Evolutionary conservation across 2,329 filamentous ascomycete species (phyloP).

Genomic region (Pseudogymnoascus sp.): DNA sequence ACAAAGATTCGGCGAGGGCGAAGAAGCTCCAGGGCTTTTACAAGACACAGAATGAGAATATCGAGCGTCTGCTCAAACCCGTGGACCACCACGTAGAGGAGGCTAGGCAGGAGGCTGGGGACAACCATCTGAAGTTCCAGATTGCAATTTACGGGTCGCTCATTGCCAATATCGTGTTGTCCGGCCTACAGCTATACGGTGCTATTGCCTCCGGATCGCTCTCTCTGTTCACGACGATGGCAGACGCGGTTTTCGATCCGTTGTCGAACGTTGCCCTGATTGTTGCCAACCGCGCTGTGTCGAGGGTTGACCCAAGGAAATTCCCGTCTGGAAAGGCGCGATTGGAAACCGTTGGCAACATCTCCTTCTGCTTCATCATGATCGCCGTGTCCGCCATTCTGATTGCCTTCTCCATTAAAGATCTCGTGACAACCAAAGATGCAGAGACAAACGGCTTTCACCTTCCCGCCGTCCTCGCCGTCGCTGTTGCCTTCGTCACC

Average conservation of each 20-base stretch:
- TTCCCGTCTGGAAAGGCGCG: slow-evolving; percentile 91
- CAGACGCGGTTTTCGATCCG: slow-evolving; percentile 89
- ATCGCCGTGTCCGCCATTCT: slow-evolving; percentile 83
- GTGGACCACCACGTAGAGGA: slow-evolving; percentile 84
- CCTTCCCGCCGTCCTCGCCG: slow-evolving; percentile 75
- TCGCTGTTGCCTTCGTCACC: slow-evolving; percentile 72
- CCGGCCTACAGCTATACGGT: slow-evolving; percentile 78
- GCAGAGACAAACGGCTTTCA: slow-evolving; percentile 57
- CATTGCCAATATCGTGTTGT: slow-evolving; percentile 69
- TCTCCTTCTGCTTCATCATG: slow-evolving; percentile 95
- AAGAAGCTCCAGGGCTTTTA: slow-evolving; percentile 68
- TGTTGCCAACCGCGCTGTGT: slow-evolving; percentile 77
- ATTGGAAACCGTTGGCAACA: slow-evolving; percentile 92
- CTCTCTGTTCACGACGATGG: slow-evolving; percentile 95
- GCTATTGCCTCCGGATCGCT: slow-evolving; percentile 82
- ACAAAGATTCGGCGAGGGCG: slow-evolving; percentile 31
- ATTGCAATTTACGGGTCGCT: slow-evolving; percentile 62
- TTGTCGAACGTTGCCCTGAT: slow-evolving; percentile 83
- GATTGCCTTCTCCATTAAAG: slow-evolving; percentile 74
- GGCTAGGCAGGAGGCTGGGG: slow-evolving; percentile 64
- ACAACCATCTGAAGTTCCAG: slow-evolving; percentile 69
- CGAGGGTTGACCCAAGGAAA: slow-evolving; percentile 71
- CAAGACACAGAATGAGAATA: slow-evolving; percentile 83
- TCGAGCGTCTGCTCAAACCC: slow-evolving; percentile 81
- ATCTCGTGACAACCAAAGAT: slow-evolving; percentile 48